These are phyloP conservation scores for Neurospora sp. DNA, from an alignment of 495 filamentous ascomycete genomes.

Conservation along the genomic window DNA sequence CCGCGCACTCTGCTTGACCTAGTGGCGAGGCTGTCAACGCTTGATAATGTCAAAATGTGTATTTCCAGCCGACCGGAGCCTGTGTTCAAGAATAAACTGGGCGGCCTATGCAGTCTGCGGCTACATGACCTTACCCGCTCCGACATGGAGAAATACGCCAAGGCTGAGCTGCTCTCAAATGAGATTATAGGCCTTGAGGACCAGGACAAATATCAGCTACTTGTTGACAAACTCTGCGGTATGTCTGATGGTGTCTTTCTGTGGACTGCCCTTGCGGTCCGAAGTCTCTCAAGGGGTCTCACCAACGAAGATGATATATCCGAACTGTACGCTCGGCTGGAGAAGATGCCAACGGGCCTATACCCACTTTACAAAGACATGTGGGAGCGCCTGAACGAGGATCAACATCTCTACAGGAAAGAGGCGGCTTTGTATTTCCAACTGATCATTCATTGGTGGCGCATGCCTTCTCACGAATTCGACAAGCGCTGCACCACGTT, in stretches of 20 bases:
- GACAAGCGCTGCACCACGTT: neutral
- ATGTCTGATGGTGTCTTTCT: conserved; percentile 31
- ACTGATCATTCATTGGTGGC: neutral
- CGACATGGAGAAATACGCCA: conserved; percentile 24
- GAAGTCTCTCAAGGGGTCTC: conserved; percentile 22
- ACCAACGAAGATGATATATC: conserved; percentile 16
- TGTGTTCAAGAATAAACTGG: conserved; percentile 1
- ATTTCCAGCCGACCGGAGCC: conserved; percentile 12
- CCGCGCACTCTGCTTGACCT: conserved; percentile 2
- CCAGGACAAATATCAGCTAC: neutral
- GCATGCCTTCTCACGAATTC: neutral
- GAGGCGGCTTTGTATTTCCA: conserved; percentile 10
- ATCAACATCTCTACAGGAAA: conserved; percentile 2
- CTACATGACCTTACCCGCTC: conserved; percentile 23
- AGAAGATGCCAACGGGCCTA: conserved; percentile 18
- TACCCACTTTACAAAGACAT: conserved; percentile 19
- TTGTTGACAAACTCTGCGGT: conserved; percentile 12
- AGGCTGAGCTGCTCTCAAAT: conserved; percentile 8
- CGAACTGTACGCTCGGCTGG: conserved; percentile 16
- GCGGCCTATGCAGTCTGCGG: conserved; percentile 4
- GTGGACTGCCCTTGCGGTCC: conserved; percentile 29
- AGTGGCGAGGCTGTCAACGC: neutral
- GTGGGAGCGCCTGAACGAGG: conserved; percentile 10
- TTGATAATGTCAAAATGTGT: conserved; percentile 7
- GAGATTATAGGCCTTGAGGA: neutral